Base-by-base conservation (phyloP, 2,329 filamentous ascomycete genomes). In the Fusarium secorum region DNA sequence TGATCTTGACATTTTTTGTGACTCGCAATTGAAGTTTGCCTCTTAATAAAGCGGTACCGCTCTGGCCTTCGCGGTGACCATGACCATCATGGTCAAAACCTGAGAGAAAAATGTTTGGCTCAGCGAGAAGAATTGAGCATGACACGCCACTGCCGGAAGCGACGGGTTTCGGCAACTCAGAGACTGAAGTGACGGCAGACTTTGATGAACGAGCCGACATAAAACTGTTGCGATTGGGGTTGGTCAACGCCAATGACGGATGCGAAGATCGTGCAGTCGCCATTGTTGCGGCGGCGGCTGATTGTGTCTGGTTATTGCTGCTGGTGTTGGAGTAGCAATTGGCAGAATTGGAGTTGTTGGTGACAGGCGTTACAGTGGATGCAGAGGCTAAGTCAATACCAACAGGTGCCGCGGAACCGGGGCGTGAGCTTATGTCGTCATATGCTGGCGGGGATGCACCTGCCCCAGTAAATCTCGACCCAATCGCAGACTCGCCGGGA, bases 1-100 rank as follows among this genome's bases (percentile, higher is more conserved):
- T 98, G 73, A 99, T 90, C 82, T 99, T 99, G 49, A 94, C 90
- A 71, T 93, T 92, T 78, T 98, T 98, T 48, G 92, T 91, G 17
- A 98, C 88, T 65, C 91, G 91, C 41, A 99, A 79, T 75, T 93
- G 91, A 60, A 99, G 81, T 72, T 90, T 94, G 22, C 96, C 96
- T 60, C 96, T 88, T 18, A 99, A 85, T 78, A 99, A 91, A 2
- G 95, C 93, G 11, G 94, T 95, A 89, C 93, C 64, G 89, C 93
- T 60, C 78, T 83, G 73, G 5, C 87, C 86, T 15, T 89, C 87
- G 48, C 77, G 78, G 39, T 79, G 73, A 11, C 81, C 78, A 73
- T 87, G 85, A 51, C 91, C 88, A 62, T 90, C 87, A 72, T 93
- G 91, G 63, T 94, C 91, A 75, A 95, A 94, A 1, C 93, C 93